Conservation (phyloP, 208 protist genomes). For the Leishmania gerbilli region DNA sequence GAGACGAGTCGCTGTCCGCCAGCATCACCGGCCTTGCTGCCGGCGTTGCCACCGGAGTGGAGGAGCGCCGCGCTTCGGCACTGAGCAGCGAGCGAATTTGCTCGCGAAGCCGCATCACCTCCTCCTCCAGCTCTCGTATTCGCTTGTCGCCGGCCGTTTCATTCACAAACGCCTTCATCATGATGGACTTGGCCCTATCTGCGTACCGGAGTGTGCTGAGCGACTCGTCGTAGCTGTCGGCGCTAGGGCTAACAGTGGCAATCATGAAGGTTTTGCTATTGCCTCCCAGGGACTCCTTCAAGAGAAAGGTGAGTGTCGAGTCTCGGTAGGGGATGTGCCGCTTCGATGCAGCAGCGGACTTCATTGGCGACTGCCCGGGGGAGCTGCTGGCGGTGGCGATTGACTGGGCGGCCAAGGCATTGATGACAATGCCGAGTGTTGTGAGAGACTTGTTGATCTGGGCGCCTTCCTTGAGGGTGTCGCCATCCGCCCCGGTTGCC, state of each 20-base stretch:
- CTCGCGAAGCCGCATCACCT: slow-evolving; percentile 67
- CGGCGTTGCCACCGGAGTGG: neutral
- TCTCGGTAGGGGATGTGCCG: slow-evolving; percentile 86
- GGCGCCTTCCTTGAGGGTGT: slow-evolving; percentile 75
- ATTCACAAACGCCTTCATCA: slow-evolving; percentile 88
- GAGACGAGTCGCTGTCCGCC: slow-evolving; percentile 2
- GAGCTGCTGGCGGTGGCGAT: slow-evolving; percentile 17
- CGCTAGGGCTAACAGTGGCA: slow-evolving; percentile 82
- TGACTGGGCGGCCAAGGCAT: slow-evolving; percentile 69
- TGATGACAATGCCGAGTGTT: slow-evolving; percentile 92
- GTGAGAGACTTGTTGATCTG: slow-evolving; percentile 93
- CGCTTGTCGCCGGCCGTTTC: slow-evolving; percentile 82
- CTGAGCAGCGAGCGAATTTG: slow-evolving; percentile 60
- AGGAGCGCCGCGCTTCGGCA: slow-evolving; percentile 8
- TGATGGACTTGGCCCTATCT: slow-evolving; percentile 91
- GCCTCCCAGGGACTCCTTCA: slow-evolving; percentile 91
- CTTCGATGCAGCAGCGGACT: neutral
- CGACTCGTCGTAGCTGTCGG: slow-evolving; percentile 84
- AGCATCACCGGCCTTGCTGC: neutral
- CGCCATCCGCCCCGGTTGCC: slow-evolving; percentile 80
- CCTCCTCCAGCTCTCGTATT: slow-evolving; percentile 87
- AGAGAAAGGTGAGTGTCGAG: slow-evolving; percentile 84
- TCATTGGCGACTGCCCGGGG: too few relatives aligned
- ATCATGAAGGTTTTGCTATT: slow-evolving; percentile 94
- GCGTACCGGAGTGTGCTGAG: slow-evolving; percentile 92